Evolutionary conservation across 257 asterid genomes (phyloP).

Genomic region (Vinca minor): DNA sequence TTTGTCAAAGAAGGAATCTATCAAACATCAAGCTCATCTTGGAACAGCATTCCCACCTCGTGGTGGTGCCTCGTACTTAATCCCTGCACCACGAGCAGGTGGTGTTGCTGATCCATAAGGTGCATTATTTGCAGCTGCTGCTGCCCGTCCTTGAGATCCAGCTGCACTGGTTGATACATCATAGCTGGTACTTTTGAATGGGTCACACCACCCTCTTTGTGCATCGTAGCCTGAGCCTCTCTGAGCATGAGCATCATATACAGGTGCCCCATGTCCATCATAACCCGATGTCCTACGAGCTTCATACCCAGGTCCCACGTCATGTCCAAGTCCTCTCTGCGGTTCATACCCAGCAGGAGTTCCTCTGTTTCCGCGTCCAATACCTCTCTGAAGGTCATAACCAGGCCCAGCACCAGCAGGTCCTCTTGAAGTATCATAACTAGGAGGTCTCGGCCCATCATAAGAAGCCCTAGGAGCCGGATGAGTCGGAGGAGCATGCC

Average conservation of each 20-base stretch:
- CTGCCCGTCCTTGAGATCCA: conserved; percentile 51
- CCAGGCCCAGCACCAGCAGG: conserved; percentile 31
- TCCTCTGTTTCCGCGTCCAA: conserved; percentile 27
- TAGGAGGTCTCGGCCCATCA: conserved; percentile 38
- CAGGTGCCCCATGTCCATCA: conserved; percentile 37
- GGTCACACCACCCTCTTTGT: conserved; percentile 33
- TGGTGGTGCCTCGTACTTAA: conserved; percentile 36
- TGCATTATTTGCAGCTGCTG: conserved; percentile 26
- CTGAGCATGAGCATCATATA: conserved; percentile 40
- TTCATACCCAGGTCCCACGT: conserved; percentile 37
- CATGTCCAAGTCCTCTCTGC: conserved; percentile 34
- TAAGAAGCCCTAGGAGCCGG: conserved; percentile 24
- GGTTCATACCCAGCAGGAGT: conserved; percentile 30
- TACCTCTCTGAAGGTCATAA: conserved; percentile 33
- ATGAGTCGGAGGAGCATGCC: conserved; percentile 15
- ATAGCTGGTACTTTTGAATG: conserved; percentile 30
- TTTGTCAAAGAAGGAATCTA: neutral
- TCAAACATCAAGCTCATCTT: conserved; percentile 26
- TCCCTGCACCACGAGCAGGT: conserved; percentile 30
- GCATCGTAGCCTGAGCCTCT: conserved; percentile 45
- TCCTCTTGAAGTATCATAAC: conserved; percentile 39
- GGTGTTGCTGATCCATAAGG: conserved; percentile 38
- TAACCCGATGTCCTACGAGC: conserved; percentile 28
- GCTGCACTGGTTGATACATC: conserved; percentile 43
- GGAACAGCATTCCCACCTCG: conserved; percentile 48